These are phyloP conservation scores for Fusarium dimerum DNA, from an alignment of 2,329 filamentous ascomycete genomes.

Conservation along the genomic window DNA sequence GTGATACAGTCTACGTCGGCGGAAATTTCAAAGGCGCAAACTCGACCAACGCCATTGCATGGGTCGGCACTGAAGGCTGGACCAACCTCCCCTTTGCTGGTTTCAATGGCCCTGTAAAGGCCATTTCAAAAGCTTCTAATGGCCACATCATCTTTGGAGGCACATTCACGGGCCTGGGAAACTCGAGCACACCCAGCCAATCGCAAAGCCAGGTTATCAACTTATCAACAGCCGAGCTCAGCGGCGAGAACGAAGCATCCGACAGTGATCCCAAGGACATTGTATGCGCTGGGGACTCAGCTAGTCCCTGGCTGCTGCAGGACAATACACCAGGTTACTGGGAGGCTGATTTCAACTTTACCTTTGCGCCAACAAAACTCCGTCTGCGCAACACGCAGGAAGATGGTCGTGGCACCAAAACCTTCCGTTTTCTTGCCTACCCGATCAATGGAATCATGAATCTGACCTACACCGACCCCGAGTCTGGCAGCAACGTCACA, in stretches of 20 bases:
- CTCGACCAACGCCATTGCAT: conserved; percentile 88
- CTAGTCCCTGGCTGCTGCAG: conserved; percentile 75
- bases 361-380: conserved; percentile 83
- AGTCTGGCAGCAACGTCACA: conserved; percentile 63
- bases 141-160: conserved; percentile 92
- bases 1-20: conserved; percentile 84
- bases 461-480: conserved; percentile 82
- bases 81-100: conserved; percentile 84
- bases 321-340: conserved; percentile 79
- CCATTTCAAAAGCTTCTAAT: conserved; percentile 77
- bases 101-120: conserved; percentile 88
- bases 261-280: conserved; percentile 73
- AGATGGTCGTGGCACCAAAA: conserved; percentile 83
- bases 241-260: conserved; percentile 62
- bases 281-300: conserved; percentile 71
- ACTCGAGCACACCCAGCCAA: conserved; percentile 67
- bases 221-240: conserved; percentile 74
- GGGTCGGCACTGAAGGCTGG: conserved; percentile 70
- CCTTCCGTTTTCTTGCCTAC: conserved; percentile 81
- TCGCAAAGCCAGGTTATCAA: conserved; percentile 82
- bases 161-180: conserved; percentile 83
- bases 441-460: conserved; percentile 95
- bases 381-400: conserved; percentile 85
- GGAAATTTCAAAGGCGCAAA: conserved; percentile 79
- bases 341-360: conserved; percentile 80